Percentiles rank a stretch among this genome's conserved stretches.
Conservation (phyloP, 208 protist species). For the Tetramitus jugosus region DNA sequence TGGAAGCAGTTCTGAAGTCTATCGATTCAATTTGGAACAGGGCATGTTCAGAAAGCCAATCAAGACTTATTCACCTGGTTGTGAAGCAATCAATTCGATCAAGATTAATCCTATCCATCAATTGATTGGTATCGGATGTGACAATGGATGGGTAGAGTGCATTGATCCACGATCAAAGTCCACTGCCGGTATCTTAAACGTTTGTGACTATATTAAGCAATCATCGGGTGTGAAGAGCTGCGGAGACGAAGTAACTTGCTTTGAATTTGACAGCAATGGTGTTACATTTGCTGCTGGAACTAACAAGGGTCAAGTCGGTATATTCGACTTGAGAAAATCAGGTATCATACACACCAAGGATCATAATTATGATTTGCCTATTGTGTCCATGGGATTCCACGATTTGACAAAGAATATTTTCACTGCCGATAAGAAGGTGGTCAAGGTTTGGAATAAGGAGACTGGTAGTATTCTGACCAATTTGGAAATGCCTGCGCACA, state of each 20-base stretch:
- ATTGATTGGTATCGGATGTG: slow-evolving; percentile 54
- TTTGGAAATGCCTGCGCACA: slow-evolving; percentile 62
- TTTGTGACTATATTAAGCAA: background rate
- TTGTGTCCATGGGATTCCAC: slow-evolving; percentile 82
- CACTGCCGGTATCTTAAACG: slow-evolving; percentile 46
- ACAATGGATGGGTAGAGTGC: slow-evolving; percentile 61
- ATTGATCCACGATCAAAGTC: slow-evolving; percentile 57
- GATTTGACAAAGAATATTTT: slow-evolving; percentile 54
- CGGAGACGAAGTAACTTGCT: slow-evolving; percentile 40
- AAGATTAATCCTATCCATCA: slow-evolving; percentile 35
- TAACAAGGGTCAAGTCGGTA: slow-evolving; percentile 57
- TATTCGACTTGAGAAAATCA: slow-evolving; percentile 73
- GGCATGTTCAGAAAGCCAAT: slow-evolving; percentile 38
- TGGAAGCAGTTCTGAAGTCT: slow-evolving; percentile 61
- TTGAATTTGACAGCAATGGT: slow-evolving; percentile 57
- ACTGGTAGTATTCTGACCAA: slow-evolving; percentile 70
- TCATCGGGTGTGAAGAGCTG: slow-evolving; percentile 39
- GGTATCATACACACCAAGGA: slow-evolving; percentile 81
- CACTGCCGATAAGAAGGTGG: slow-evolving; percentile 62
- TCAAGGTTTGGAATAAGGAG: slow-evolving; percentile 84
- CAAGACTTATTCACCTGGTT: background rate
- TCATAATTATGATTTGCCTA: slow-evolving; percentile 85
- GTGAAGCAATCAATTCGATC: slow-evolving; percentile 13
- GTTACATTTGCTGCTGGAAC: slow-evolving; percentile 65
- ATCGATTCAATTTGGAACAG: slow-evolving; percentile 64